phyloP scores from a whole-genome alignment of 129 eudicot species.

The Centaurea solstitialis region DNA sequence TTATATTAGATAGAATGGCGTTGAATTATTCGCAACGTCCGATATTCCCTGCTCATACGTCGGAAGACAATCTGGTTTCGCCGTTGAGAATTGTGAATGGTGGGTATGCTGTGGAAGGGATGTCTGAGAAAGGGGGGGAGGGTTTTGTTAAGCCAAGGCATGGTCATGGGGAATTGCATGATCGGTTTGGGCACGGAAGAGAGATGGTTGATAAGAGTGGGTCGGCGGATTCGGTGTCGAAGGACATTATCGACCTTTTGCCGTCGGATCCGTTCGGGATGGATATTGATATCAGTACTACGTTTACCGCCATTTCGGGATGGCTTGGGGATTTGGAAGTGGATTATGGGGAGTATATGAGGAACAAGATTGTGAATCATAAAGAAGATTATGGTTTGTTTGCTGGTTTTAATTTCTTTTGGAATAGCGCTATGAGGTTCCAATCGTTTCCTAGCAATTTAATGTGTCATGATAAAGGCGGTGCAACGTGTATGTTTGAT shows the following conservation, averaged over 20 bases:
- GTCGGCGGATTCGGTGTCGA: slow-evolving; percentile 43
- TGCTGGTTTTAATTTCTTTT: slow-evolving; percentile 56
- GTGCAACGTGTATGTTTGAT: background rate
- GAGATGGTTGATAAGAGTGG: slow-evolving; percentile 40
- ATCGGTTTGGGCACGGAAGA: slow-evolving; percentile 39
- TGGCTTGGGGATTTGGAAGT: slow-evolving; percentile 68
- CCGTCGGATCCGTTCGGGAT: slow-evolving; percentile 91
- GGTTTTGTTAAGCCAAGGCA: slow-evolving; percentile 27
- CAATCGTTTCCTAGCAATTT: slow-evolving; percentile 43
- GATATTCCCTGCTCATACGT: slow-evolving; percentile 51
- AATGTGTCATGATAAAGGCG: slow-evolving; percentile 17
- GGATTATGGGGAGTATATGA: slow-evolving; percentile 54
- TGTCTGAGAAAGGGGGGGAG: slow-evolving; percentile 60
- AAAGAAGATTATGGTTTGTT: slow-evolving; percentile 50
- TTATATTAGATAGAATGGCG: slow-evolving; percentile 57
- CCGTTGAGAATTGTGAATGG: slow-evolving; percentile 51
- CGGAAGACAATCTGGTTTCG: slow-evolving; percentile 59
- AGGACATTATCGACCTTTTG: slow-evolving; percentile 65
- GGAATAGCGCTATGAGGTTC: slow-evolving; percentile 49
- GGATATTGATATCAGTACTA: slow-evolving; percentile 69
- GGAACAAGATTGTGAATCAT: slow-evolving; percentile 24
- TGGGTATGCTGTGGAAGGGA: slow-evolving; percentile 47
- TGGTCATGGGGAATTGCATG: slow-evolving; percentile 26
- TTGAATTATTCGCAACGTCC: slow-evolving; percentile 74
- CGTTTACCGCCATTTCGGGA: slow-evolving; percentile 65